Percentiles rank a stretch among this genome's conserved stretches.
phyloP scores from a whole-genome alignment of 805 yeast species.

The Cyberlindnera bimundalis region DNA sequence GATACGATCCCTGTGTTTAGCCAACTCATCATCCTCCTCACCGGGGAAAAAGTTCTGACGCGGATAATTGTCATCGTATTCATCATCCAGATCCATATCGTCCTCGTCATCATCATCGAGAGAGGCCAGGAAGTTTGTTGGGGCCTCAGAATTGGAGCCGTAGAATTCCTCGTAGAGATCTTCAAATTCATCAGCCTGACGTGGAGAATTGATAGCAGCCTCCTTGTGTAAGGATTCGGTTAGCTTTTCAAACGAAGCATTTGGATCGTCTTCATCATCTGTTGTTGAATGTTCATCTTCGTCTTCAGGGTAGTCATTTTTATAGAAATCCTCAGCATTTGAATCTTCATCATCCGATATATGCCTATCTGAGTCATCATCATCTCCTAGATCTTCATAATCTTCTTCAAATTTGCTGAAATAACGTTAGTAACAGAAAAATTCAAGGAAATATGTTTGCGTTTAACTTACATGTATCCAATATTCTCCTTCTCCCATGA shows the following conservation, averaged over 20 bases:
- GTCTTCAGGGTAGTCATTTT: conserved; percentile 93
- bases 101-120: conserved; percentile 34
- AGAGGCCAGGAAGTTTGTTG: conserved; percentile 30
- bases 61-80: conserved; percentile 31
- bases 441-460: background rate
- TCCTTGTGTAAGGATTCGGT: conserved; percentile 17
- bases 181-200: conserved; percentile 28
- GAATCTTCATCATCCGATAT: conserved; percentile 77
- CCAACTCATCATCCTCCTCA: conserved; percentile 58
- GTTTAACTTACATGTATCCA: conserved; percentile 32
- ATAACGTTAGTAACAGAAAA: conserved; percentile 1
- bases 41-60: conserved; percentile 53
- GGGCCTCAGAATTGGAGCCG: conserved; percentile 58
- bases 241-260: conserved; percentile 17
- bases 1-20: conserved; percentile 59
- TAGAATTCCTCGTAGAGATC: conserved; percentile 66
- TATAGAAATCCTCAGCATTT: conserved; percentile 87
- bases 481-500: conserved; percentile 31
- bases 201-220: conserved; percentile 10
- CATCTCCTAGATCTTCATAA: conserved; percentile 31
- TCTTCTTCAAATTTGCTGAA: conserved; percentile 38
- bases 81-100: conserved; percentile 37
- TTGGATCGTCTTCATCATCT: conserved; percentile 20
- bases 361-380: conserved; percentile 35
- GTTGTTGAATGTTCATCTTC: conserved; percentile 55